phyloP scores from a whole-genome alignment of 1,284 basidiomycete genomes.

The Trichosporon faecale region DNA sequence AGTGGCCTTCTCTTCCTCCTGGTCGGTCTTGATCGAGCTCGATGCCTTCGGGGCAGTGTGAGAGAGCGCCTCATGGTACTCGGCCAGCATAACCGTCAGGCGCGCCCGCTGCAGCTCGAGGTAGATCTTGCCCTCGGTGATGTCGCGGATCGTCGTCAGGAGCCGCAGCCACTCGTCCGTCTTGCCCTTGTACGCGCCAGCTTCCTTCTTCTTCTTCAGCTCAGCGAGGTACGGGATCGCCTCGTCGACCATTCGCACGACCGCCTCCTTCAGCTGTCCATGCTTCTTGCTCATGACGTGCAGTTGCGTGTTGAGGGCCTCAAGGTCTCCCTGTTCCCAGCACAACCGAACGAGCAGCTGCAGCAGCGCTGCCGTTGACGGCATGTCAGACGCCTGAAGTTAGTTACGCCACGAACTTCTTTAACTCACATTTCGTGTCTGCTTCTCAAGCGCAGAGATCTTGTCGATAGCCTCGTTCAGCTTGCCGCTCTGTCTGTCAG shows the following conservation, averaged over 20 bases:
- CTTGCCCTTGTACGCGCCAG: slow-evolving; percentile 57
- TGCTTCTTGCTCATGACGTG: slow-evolving; percentile 87
- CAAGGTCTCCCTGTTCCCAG: slow-evolving; percentile 63
- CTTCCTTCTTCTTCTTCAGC: slow-evolving; percentile 54
- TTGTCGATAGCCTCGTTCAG: slow-evolving; percentile 85
- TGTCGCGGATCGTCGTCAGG: slow-evolving; percentile 80
- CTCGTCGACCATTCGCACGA: slow-evolving; percentile 85
- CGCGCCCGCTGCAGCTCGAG: slow-evolving; percentile 94
- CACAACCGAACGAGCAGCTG: slow-evolving; percentile 68
- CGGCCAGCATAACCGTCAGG: slow-evolving; percentile 78
- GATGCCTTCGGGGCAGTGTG: slow-evolving; percentile 39
- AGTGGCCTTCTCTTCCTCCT: slow-evolving; percentile 4
- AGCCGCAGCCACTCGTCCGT: slow-evolving; percentile 77
- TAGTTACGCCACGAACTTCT: slow-evolving; percentile 17
- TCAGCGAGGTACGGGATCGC: slow-evolving; percentile 75
- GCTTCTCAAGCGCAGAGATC: slow-evolving; percentile 86
- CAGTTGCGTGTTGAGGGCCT: slow-evolving; percentile 70
- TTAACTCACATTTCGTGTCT: slow-evolving; percentile 80
- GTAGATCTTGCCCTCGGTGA: slow-evolving; percentile 98
- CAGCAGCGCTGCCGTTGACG: slow-evolving; percentile 82
- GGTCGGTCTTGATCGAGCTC: slow-evolving; percentile 4
- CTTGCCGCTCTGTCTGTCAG: slow-evolving; percentile 59
- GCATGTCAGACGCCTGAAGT: slow-evolving; percentile 80
- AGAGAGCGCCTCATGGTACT: slow-evolving; percentile 71
- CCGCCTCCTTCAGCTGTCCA: slow-evolving; percentile 88